These are phyloP conservation scores for Lenwebbia sp. DNA, from an alignment of 345 rosid genomes.

Conservation along the genomic window DNA sequence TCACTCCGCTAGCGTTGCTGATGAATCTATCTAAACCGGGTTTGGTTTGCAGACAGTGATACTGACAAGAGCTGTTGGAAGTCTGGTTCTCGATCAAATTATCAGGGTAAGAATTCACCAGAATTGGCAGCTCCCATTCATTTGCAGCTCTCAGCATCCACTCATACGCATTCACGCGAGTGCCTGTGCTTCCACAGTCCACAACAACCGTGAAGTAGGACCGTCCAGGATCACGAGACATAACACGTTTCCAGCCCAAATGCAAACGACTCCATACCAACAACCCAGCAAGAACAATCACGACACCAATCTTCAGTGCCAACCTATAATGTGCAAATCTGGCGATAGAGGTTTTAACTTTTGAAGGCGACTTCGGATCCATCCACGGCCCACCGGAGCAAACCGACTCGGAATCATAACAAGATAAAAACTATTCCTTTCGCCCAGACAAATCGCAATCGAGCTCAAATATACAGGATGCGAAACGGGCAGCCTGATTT, in stretches of 20 bases:
- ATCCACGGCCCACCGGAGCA: neutral
- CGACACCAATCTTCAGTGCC: slow-evolving; percentile 1
- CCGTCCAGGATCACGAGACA: neutral
- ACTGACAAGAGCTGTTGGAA: slow-evolving; percentile 23
- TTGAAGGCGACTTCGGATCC: slow-evolving; percentile 48
- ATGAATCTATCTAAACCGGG: slow-evolving; percentile 49
- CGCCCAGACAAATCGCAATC: neutral
- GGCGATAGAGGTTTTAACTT: slow-evolving; percentile 12
- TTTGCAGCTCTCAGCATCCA: slow-evolving; percentile 20
- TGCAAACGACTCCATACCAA: slow-evolving; percentile 9
- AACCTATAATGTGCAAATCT: slow-evolving; percentile 10
- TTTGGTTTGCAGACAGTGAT: slow-evolving; percentile 56
- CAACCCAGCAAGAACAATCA: slow-evolving; percentile 5
- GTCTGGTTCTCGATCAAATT: slow-evolving; percentile 7
- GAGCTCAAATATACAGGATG: neutral
- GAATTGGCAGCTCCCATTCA: slow-evolving; percentile 15
- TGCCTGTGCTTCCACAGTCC: slow-evolving; percentile 67
- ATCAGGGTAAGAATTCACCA: slow-evolving; percentile 35
- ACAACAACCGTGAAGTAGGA: slow-evolving; percentile 29
- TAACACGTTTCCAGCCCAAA: neutral
- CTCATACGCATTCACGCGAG: slow-evolving; percentile 41
- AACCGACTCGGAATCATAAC: neutral
- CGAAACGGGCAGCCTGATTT: neutral
- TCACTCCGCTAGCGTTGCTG: slow-evolving; percentile 37
- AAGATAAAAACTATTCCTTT: neutral